Evolutionary conservation across 2,329 filamentous ascomycete species (phyloP).

Genomic region (Xylaria sp.): DNA sequence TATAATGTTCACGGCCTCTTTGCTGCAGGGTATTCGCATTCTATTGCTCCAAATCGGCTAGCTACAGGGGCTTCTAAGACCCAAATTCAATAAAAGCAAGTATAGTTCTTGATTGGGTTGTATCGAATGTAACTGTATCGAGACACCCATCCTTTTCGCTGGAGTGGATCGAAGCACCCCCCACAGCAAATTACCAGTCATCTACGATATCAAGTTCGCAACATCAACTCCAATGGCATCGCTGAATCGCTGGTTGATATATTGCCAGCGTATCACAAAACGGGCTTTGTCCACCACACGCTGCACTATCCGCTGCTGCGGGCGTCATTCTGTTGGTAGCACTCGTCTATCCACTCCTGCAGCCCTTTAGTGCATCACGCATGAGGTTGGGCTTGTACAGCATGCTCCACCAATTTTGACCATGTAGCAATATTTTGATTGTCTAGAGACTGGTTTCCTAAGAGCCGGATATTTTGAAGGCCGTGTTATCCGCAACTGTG

Average conservation of each 20-base stretch:
- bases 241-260: neutral
- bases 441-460: neutral
- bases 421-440: neutral
- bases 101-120: neutral
- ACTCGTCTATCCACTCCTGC: neutral
- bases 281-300: neutral
- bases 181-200: neutral
- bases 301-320: neutral
- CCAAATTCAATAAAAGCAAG: neutral
- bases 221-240: neutral
- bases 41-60: neutral
- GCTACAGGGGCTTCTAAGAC: neutral
- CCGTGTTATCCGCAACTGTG: neutral
- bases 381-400: neutral
- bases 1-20: neutral
- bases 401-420: neutral
- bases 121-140: neutral
- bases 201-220: neutral
- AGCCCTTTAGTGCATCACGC: neutral
- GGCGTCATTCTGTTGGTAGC: neutral
- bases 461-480: neutral
- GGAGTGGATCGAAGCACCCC: neutral
- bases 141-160: neutral
- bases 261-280: neutral
- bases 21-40: neutral